phyloP scores from a whole-genome alignment of 148 eudicot genomes.

The Rhododendron ovatum region DNA sequence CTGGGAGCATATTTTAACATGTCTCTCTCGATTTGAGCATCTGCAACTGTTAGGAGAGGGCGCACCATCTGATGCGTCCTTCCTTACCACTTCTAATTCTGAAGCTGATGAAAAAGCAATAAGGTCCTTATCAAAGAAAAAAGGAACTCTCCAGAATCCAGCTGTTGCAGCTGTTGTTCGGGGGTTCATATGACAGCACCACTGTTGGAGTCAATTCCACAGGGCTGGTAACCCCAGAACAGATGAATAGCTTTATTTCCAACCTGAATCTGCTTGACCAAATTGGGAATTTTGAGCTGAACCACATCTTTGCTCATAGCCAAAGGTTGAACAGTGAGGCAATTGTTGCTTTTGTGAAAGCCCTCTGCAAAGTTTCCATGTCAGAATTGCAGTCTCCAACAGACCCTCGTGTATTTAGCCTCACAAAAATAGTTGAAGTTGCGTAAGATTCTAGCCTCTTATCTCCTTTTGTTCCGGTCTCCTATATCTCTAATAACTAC shows the following conservation, averaged over 20 bases:
- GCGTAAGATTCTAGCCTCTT: slow-evolving; percentile 76
- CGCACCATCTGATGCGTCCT: slow-evolving; percentile 96
- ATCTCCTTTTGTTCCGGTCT: slow-evolving; percentile 7
- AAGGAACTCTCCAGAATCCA: slow-evolving; percentile 85
- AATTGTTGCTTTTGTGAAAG: slow-evolving; percentile 93
- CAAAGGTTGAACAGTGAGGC: slow-evolving; percentile 98
- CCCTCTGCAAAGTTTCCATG: slow-evolving; percentile 97
- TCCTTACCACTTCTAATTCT: slow-evolving; percentile 50
- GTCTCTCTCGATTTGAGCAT: slow-evolving; percentile 97
- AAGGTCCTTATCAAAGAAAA: slow-evolving; percentile 68
- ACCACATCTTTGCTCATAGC: slow-evolving; percentile 98
- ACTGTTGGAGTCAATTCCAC: slow-evolving; percentile 51
- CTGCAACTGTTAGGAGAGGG: slow-evolving; percentile 97
- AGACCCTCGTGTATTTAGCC: slow-evolving; percentile 98
- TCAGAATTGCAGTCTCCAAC: slow-evolving; percentile 97
- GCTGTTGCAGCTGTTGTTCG: slow-evolving; percentile 94
- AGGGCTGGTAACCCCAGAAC: slow-evolving; percentile 90
- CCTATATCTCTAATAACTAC: not conserved
- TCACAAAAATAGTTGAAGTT: slow-evolving; percentile 95
- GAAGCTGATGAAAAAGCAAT: slow-evolving; percentile 67
- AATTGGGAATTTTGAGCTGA: slow-evolving; percentile 91
- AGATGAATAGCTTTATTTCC: slow-evolving; percentile 79
- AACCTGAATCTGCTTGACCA: slow-evolving; percentile 97
- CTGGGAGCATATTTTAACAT: slow-evolving; percentile 97
- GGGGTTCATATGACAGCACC: slow-evolving; percentile 98